Conservation (phyloP, 2,329 filamentous ascomycete species). For the Arthrinium phaeospermum region DNA sequence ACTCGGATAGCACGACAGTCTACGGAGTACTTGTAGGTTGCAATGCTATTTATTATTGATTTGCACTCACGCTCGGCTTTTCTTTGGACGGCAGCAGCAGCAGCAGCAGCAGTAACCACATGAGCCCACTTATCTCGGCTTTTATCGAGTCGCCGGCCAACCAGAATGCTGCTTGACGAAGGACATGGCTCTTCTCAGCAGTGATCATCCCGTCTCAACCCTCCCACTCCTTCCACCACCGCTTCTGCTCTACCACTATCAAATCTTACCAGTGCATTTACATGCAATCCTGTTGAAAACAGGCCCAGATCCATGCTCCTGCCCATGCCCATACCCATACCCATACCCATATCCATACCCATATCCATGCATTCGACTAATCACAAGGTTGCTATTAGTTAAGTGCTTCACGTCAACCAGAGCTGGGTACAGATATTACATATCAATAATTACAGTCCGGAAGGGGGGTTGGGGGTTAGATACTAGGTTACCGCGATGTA, state of each 20-base stretch:
- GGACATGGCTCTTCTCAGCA: not conserved
- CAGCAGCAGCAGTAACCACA: not conserved
- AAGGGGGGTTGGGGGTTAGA: no score
- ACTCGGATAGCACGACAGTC: constrained; percentile 2
- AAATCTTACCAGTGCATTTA: no score
- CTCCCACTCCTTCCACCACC: not conserved
- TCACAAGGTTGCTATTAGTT: not conserved
- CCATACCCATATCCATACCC: not conserved
- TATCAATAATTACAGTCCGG: not conserved
- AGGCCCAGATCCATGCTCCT: not conserved
- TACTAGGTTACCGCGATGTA: not conserved
- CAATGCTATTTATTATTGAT: not conserved
- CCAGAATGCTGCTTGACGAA: not conserved
- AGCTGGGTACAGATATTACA: not conserved
- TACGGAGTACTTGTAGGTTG: not conserved
- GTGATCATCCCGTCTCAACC: not conserved
- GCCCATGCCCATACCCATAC: not conserved
- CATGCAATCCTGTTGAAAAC: not conserved
- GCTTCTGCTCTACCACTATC: not conserved
- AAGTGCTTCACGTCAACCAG: no score
- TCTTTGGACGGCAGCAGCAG: not conserved
- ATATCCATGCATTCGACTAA: not conserved
- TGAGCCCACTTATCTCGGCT: constrained; percentile 12
- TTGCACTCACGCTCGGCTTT: not conserved
- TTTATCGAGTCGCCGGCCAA: not conserved